phyloP scores from a whole-genome alignment of 306 rosid genomes.

The Fagus crenata region DNA sequence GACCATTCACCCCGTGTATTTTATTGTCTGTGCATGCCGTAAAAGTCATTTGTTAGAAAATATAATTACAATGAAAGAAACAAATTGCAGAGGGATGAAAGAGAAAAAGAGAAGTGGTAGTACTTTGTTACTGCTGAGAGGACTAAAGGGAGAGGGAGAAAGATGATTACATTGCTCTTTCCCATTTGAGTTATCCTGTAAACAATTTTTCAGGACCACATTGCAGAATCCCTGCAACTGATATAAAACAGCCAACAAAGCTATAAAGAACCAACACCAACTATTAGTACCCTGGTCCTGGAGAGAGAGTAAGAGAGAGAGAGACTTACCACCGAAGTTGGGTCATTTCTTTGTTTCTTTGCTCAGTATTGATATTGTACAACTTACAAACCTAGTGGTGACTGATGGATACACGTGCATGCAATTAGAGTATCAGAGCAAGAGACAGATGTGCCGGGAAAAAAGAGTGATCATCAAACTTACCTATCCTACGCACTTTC shows the following conservation, averaged over 20 bases:
- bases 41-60: not conserved
- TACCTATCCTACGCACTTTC: not conserved
- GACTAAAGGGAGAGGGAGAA: not conserved
- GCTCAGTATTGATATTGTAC: not conserved
- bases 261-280: slow-evolving; percentile 59
- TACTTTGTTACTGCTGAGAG: slow-evolving; percentile 20
- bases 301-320: slow-evolving; percentile 39
- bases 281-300: slow-evolving; percentile 54
- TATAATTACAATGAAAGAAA: slow-evolving; percentile 11
- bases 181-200: slow-evolving; percentile 13
- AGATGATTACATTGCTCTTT: not conserved
- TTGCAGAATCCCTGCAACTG: slow-evolving; percentile 49
- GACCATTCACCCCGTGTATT: not conserved
- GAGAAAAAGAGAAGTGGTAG: slow-evolving; percentile 19
- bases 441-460: slow-evolving; percentile 20
- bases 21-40: not conserved
- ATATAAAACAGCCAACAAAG: slow-evolving; percentile 64
- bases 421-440: slow-evolving; percentile 18
- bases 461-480: slow-evolving; percentile 26
- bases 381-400: not conserved
- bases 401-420: slow-evolving; percentile 3
- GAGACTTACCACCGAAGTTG: slow-evolving; percentile 8
- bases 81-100: slow-evolving; percentile 16
- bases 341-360: slow-evolving; percentile 27
- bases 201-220: slow-evolving; percentile 45